Conservation (phyloP, 2,329 filamentous ascomycete genomes). For the Fusarium mundagurra region DNA sequence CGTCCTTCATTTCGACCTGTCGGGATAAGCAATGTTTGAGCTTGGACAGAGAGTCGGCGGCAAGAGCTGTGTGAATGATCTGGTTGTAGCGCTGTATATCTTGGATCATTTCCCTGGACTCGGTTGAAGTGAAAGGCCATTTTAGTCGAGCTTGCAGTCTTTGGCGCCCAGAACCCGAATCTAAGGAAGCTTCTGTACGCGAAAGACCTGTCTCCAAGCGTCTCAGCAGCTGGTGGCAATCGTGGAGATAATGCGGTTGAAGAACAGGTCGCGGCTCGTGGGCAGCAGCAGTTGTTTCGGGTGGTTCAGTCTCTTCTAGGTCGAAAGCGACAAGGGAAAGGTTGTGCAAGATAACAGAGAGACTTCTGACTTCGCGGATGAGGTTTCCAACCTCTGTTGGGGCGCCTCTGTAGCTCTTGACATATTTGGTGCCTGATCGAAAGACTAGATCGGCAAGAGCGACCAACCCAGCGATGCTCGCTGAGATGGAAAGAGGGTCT, state of each 20-base stretch:
- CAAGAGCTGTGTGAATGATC: background rate
- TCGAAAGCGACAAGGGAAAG: background rate
- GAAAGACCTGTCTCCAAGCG: background rate
- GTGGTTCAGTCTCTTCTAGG: background rate
- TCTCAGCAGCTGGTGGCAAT: background rate
- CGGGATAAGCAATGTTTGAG: background rate
- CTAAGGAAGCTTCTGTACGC: background rate
- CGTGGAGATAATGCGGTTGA: background rate
- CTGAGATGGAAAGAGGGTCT: conserved; percentile 10
- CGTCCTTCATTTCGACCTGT: background rate
- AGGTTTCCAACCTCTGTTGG: background rate
- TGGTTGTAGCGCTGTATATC: background rate
- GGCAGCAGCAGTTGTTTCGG: too few species aligned
- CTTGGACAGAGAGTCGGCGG: background rate
- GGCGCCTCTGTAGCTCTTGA: background rate
- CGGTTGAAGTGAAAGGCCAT: conserved; percentile 1
- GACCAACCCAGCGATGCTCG: conserved; percentile 20
- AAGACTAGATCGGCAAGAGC: conserved; percentile 22
- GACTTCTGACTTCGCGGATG: background rate
- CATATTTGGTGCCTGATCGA: background rate
- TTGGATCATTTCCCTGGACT: background rate
- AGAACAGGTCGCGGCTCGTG: background rate
- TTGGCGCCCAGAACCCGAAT: background rate
- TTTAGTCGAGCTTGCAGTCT: background rate
- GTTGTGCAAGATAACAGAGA: background rate